Evolutionary conservation across 352 stramenopile genomes (phyloP), one percentile per base, ranked within the genome.

Genomic region (Globisporangium yorkense): DNA sequence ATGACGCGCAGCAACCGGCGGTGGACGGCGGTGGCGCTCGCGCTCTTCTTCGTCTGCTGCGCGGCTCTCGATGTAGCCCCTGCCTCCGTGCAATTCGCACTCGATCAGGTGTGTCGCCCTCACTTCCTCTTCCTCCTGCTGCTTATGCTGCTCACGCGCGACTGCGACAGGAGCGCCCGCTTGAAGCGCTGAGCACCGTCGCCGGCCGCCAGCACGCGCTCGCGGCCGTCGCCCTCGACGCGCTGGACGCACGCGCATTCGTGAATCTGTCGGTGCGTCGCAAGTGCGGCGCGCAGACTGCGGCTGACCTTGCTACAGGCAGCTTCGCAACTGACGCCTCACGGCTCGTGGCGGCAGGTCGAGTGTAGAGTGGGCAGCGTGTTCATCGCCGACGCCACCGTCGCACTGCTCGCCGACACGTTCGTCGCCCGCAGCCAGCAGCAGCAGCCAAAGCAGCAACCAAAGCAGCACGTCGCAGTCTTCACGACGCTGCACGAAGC

Each of bases 401-500:
- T 52, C 12, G n/a, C 49, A 8, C 20, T n/a, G n/a, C 50, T 77
- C 13, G 37, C 44, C 13, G 63, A 70, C 21, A 74, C 43, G 18
- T 24, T 48, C 9, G 18, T 21, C 10, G n/a, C 43, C 43, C 43
- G 3, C 33, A 37, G n/a, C 12, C 41, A 58, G 12, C 15, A 48
- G n/a, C 37, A 51, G 18, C 27, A 58, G 7, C 41, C 21, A 9
- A 20, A 20, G 9, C 18, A 20, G 13, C 33, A 49, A 29, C 31
- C 16, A 12, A 20, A 24, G n/a, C 21, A 29, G n/a, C 18, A 45
- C 2, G 58, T 75, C 48, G 44, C 49, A 16, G 61, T 48, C 16
- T 39, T 63, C 18, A 71, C 70, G 35, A 75, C 70, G 5, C 50
- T 57, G 10, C 27, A 50, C 9, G 70, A 75, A 40, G 67, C 64